A percentile compares a stretch with the other conserved stretches of the same genome.
Evolutionary conservation across 176 grass and related monocot genomes (phyloP).

Genomic region (Eremochloa ophiuroides): DNA sequence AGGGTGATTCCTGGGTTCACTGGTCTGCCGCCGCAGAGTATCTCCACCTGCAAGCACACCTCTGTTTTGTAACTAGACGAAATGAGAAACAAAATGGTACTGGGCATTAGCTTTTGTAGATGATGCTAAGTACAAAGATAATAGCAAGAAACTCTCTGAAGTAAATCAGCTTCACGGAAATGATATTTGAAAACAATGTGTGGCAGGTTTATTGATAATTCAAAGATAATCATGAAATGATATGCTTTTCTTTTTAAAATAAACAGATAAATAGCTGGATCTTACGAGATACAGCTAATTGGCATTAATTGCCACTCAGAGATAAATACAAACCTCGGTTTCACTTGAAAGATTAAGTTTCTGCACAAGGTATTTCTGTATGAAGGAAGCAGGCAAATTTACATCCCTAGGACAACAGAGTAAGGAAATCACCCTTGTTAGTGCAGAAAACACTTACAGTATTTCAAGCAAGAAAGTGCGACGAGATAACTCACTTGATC

Average conservation of each 20-base stretch:
- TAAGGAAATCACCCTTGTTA: conserved; percentile 17
- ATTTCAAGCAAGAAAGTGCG: conserved; percentile 12
- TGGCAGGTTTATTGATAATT: neutral
- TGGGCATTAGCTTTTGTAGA: conserved; percentile 3
- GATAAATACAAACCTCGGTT: conserved; percentile 41
- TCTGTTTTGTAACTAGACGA: neutral
- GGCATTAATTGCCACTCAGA: neutral
- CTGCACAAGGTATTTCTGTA: conserved; percentile 56
- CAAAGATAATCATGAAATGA: neutral
- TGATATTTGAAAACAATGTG: neutral
- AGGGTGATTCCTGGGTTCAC: conserved; percentile 29
- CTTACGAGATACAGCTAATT: neutral
- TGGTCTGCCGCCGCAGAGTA: conserved; percentile 26
- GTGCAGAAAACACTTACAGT: neutral
- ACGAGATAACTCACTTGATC: conserved; percentile 56
- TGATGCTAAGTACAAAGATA: neutral
- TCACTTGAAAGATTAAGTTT: conserved; percentile 54
- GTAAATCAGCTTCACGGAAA: neutral
- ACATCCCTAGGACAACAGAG: conserved; percentile 34
- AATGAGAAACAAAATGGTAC: neutral
- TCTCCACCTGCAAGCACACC: conserved; percentile 42
- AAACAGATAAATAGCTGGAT: neutral
- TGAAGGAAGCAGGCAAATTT: conserved; percentile 50
- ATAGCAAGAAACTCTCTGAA: neutral
- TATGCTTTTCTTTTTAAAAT: neutral